phyloP scores from a whole-genome alignment of 225 moss, liverwort and hornwort genomes.

The Anthoceros angustus region DNA sequence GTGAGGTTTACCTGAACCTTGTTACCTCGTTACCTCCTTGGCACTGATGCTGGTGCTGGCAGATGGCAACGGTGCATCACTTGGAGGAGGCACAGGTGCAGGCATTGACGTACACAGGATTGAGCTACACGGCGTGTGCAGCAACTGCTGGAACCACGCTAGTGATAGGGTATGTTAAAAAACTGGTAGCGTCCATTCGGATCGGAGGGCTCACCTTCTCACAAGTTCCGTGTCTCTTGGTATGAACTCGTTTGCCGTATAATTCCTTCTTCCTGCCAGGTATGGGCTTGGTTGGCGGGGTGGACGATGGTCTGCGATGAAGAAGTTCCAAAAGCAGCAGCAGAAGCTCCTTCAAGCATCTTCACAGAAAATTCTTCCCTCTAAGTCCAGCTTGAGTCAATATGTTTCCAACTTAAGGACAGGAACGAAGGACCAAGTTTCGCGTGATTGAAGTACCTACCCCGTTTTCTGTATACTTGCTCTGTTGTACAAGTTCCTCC shows the following conservation, averaged over 20 bases:
- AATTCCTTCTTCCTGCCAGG: constrained; percentile 11
- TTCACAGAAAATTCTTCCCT: neutral
- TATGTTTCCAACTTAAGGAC: neutral
- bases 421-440: no score
- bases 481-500: no score
- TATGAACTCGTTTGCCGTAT: neutral
- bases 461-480: no score
- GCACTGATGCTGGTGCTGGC: neutral
- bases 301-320: constrained; percentile 25
- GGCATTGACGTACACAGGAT: constrained; percentile 53
- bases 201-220: neutral
- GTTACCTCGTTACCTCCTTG: no score
- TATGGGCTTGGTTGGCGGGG: constrained; percentile 38
- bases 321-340: constrained; percentile 16
- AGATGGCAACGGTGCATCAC: constrained; percentile 79
- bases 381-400: neutral
- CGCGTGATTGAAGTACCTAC: no score
- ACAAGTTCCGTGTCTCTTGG: neutral
- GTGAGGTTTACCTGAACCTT: no score
- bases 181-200: neutral
- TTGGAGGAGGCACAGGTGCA: constrained; percentile 67
- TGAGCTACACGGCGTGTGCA: constrained; percentile 63
- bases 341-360: constrained; percentile 8
- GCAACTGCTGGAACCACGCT: constrained; percentile 60
- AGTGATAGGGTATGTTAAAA: constrained; percentile 39